Conservation (phyloP, 139 green algal genomes). For the Chlorella sp. region DNA sequence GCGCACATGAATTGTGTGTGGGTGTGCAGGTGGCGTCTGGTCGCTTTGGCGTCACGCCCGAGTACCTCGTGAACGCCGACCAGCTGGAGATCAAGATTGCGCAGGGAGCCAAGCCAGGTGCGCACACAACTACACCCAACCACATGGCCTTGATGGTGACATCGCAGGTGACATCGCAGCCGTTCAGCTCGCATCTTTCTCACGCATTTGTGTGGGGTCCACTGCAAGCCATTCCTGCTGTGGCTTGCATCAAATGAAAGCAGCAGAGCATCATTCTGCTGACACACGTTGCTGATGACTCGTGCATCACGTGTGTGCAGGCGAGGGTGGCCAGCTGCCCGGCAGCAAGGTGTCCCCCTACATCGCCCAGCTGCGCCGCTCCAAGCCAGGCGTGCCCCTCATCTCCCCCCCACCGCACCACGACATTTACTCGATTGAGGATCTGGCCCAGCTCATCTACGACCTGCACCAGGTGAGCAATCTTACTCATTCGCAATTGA, state of each 20-base stretch:
- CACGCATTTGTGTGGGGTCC: too few relatives aligned
- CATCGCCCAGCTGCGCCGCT: constrained; percentile 90
- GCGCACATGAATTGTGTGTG: background rate
- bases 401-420: constrained; percentile 97
- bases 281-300: too few relatives aligned
- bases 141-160: background rate
- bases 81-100: constrained; percentile 97
- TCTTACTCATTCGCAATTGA: too few relatives aligned
- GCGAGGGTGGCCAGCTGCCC: constrained; percentile 96
- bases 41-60: constrained; percentile 95
- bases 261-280: too few relatives aligned
- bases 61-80: constrained; percentile 96
- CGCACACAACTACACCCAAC: background rate
- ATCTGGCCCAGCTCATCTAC: constrained; percentile 98
- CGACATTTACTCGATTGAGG: constrained; percentile 99
- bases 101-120: constrained; percentile 72
- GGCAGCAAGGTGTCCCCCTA: constrained; percentile 93
- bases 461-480: constrained; percentile 74
- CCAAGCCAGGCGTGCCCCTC: constrained; percentile 96
- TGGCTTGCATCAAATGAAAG: constrained; percentile 43
- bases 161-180: too few relatives aligned
- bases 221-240: background rate
- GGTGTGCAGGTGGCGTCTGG: constrained; percentile 90
- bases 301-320: too few relatives aligned
- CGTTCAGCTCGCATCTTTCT: too few relatives aligned